phyloP scores from a whole-genome alignment of 1,284 basidiomycete genomes.

The Austroboletus novae-zelandiae region DNA sequence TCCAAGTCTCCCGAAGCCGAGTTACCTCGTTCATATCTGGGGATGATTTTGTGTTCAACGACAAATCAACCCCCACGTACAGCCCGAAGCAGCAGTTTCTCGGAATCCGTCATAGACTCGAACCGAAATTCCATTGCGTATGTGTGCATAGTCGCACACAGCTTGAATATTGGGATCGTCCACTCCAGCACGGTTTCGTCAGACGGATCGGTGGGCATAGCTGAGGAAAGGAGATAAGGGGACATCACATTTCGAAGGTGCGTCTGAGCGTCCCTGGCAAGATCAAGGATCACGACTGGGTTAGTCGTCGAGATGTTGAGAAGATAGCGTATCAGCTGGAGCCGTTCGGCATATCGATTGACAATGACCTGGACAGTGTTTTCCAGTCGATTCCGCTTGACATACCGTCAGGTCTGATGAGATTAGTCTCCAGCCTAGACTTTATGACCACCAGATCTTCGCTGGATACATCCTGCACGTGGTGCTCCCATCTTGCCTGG shows the following conservation, averaged over 20 bases:
- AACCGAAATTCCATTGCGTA: conserved; percentile 18
- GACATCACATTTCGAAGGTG: conserved; percentile 25
- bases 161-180: conserved; percentile 25
- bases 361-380: conserved; percentile 39
- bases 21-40: conserved; percentile 1
- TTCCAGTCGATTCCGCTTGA: conserved; percentile 45
- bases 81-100: conserved; percentile 35
- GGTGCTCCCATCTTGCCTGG: conserved; percentile 29
- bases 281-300: conserved; percentile 6
- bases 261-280: conserved; percentile 17
- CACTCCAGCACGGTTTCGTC: conserved; percentile 15
- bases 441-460: conserved; percentile 17
- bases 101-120: conserved; percentile 33
- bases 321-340: conserved; percentile 40
- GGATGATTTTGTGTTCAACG: conserved; percentile 1
- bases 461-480: conserved; percentile 29
- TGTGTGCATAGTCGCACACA: conserved; percentile 39
- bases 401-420: conserved; percentile 13
- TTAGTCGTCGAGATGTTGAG: conserved; percentile 27
- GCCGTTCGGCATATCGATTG: conserved; percentile 41
- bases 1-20: conserved; percentile 23
- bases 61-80: conserved; percentile 30
- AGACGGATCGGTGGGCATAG: conserved; percentile 2
- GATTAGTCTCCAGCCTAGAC: conserved; percentile 21
- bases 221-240: conserved; percentile 19